Evolutionary conservation across 139 green algal species (phyloP).

Genomic region (Limnomonas spitsbergensis): DNA sequence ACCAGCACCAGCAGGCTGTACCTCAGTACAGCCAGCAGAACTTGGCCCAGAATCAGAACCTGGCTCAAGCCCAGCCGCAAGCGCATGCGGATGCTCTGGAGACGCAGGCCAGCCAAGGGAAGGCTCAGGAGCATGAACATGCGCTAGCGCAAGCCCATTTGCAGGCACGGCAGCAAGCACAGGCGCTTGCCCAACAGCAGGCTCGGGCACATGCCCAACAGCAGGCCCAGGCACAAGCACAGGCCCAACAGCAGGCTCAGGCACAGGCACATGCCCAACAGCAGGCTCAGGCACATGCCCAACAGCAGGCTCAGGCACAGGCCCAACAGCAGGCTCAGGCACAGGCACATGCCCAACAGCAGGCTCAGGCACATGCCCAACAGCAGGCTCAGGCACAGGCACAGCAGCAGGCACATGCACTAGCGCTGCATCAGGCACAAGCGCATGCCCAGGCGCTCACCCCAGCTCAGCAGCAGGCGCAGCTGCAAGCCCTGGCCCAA

Average conservation of each 20-base stretch:
- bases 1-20: constrained; percentile 1
- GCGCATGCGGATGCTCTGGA: not conserved
- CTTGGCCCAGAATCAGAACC: not conserved
- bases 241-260: not conserved
- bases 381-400: not conserved
- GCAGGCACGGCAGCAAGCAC: not conserved
- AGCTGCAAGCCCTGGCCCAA: not conserved
- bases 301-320: not conserved
- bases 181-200: not conserved
- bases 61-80: not conserved
- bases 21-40: no score
- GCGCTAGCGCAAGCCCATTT: not conserved
- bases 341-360: not conserved
- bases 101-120: not conserved
- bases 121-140: not conserved
- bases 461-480: not conserved
- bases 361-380: not conserved
- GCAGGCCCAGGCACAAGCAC: not conserved
- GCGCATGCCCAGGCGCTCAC: not conserved
- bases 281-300: not conserved
- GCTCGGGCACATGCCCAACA: not conserved
- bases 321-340: not conserved
- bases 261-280: not conserved
- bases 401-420: not conserved
- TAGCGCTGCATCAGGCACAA: not conserved